These are phyloP conservation scores for Calonectria pseudoturangicola DNA, from an alignment of 2,329 filamentous ascomycete genomes.

Conservation along the genomic window DNA sequence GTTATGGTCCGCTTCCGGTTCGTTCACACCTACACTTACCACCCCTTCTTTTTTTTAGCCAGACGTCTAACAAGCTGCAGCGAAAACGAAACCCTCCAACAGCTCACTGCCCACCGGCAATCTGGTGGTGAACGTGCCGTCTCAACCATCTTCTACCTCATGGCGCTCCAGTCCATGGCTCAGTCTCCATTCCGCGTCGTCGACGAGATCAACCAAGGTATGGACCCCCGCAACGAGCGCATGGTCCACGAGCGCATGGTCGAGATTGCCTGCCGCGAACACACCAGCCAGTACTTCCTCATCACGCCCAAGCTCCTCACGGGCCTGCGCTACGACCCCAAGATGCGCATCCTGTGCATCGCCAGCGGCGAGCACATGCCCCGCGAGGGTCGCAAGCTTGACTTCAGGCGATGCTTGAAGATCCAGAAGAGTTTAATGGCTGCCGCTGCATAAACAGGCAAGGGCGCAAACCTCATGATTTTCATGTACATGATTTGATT, in stretches of 20 bases:
- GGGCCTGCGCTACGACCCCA: slow-evolving; percentile 87
- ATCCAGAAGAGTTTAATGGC: slow-evolving; percentile 65
- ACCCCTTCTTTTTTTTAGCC: neutral
- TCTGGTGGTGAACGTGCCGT: slow-evolving; percentile 97
- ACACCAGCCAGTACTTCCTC: slow-evolving; percentile 92
- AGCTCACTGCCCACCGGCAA: slow-evolving; percentile 93
- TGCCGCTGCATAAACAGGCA: slow-evolving; percentile 49
- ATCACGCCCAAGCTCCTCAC: slow-evolving; percentile 97
- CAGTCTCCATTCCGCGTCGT: slow-evolving; percentile 98
- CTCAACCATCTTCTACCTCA: slow-evolving; percentile 98
- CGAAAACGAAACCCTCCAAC: slow-evolving; percentile 87
- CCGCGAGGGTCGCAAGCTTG: slow-evolving; percentile 69
- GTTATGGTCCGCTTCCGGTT: slow-evolving; percentile 97
- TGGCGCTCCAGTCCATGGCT: slow-evolving; percentile 95
- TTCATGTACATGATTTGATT: neutral
- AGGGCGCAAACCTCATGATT: neutral
- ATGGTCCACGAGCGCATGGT: slow-evolving; percentile 99
- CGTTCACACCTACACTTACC: slow-evolving; percentile 52
- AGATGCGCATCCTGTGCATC: slow-evolving; percentile 96
- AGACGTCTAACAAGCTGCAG: slow-evolving; percentile 62
- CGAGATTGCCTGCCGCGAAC: slow-evolving; percentile 92
- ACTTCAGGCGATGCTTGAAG: slow-evolving; percentile 68
- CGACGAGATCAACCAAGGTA: slow-evolving; percentile 99
- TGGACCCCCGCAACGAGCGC: slow-evolving; percentile 98
- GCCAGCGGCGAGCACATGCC: slow-evolving; percentile 88